Evolutionary conservation across 2,329 filamentous ascomycete genomes (phyloP).

Genomic region (Hypomyces rosellus): DNA sequence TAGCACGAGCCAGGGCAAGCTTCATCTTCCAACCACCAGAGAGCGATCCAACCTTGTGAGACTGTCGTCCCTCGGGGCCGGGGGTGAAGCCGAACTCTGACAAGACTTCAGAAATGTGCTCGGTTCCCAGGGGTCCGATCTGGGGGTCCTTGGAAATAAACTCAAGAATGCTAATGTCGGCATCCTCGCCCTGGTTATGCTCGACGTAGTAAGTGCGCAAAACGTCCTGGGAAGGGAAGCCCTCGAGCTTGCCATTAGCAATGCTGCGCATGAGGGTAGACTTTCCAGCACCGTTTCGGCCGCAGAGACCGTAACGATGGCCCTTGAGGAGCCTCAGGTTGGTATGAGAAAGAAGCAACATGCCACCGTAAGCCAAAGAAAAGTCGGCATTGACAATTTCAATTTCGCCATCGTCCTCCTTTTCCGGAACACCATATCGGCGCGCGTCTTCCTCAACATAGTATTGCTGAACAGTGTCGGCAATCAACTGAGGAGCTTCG

Average conservation of each 20-base stretch:
- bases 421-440: slow-evolving; percentile 75
- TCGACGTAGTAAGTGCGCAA: slow-evolving; percentile 97
- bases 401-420: slow-evolving; percentile 84
- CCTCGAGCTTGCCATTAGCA: slow-evolving; percentile 90
- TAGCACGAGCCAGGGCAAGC: slow-evolving; percentile 87
- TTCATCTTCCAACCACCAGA: slow-evolving; percentile 99
- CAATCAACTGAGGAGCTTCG: slow-evolving; percentile 56
- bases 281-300: slow-evolving; percentile 95
- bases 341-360: slow-evolving; percentile 93
- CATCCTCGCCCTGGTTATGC: slow-evolving; percentile 98
- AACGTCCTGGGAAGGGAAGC: slow-evolving; percentile 87
- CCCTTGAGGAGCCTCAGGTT: slow-evolving; percentile 92
- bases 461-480: slow-evolving; percentile 66
- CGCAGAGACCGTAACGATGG: slow-evolving; percentile 93
- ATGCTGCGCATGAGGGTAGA: slow-evolving; percentile 99
- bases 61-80: slow-evolving; percentile 82
- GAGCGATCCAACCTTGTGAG: slow-evolving; percentile 84
- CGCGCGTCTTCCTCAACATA: slow-evolving; percentile 81
- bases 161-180: slow-evolving; percentile 90
- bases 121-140: slow-evolving; percentile 68
- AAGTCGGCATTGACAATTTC: slow-evolving; percentile 98
- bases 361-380: slow-evolving; percentile 94
- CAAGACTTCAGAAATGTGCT: slow-evolving; percentile 78
- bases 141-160: slow-evolving; percentile 87
- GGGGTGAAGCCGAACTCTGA: slow-evolving; percentile 89